A percentile compares a stretch with the other conserved stretches of the same genome.
phyloP scores from a whole-genome alignment of 306 rosid species.

The Pyrus communis region DNA sequence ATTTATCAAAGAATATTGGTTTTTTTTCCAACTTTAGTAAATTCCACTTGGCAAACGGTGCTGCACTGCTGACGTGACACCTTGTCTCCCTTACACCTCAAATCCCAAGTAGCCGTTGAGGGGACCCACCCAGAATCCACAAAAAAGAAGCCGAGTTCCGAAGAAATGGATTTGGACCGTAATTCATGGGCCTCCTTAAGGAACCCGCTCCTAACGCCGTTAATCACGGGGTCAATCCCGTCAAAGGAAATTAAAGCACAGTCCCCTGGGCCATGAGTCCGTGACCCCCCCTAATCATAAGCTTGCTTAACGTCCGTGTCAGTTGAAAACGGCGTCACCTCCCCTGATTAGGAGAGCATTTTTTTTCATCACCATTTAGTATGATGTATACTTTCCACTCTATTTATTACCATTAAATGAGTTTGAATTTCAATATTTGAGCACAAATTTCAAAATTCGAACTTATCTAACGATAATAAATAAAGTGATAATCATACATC shows the following conservation, averaged over 20 bases:
- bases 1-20: background rate
- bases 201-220: constrained; percentile 32
- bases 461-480: too few relatives aligned
- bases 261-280: background rate
- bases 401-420: too few relatives aligned
- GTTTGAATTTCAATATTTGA: too few relatives aligned
- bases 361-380: too few relatives aligned
- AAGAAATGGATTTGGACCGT: background rate
- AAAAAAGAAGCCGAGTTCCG: background rate
- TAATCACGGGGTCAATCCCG: constrained; percentile 23
- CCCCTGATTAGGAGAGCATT: background rate
- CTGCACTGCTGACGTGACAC: constrained; percentile 5
- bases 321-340: constrained; percentile 20
- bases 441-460: too few relatives aligned
- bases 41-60: background rate
- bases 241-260: background rate
- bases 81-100: background rate
- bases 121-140: constrained; percentile 11
- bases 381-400: too few relatives aligned
- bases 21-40: background rate
- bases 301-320: constrained; percentile 25
- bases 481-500: too few relatives aligned
- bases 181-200: background rate
- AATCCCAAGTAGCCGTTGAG: constrained; percentile 23
- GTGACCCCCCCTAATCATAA: background rate